Evolutionary conservation across 352 stramenopile genomes (phyloP).

Genomic region (Blastocystis sp.): DNA sequence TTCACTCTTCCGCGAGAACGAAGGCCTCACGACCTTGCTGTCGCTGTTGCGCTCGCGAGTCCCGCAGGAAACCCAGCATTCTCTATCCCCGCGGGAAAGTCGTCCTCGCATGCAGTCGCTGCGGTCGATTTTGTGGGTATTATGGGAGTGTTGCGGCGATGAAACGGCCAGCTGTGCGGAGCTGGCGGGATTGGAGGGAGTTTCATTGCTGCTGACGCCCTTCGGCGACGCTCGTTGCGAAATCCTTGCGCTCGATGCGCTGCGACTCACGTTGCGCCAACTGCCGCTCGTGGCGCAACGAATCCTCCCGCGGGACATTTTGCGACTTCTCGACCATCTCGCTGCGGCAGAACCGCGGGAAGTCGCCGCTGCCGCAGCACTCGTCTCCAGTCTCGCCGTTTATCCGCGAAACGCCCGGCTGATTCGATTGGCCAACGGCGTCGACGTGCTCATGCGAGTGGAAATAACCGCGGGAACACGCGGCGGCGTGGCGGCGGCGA

Average conservation of each 20-base stretch:
- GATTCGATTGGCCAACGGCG: background rate
- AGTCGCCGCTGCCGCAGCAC: background rate
- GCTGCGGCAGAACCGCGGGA: background rate
- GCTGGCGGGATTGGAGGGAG: background rate
- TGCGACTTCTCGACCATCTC: too few relatives aligned
- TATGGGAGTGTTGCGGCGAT: too few relatives aligned
- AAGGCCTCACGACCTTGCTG: constrained; percentile 35
- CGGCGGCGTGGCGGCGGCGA: background rate
- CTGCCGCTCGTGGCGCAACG: too few relatives aligned
- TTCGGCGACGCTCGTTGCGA: too few relatives aligned
- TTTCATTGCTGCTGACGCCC: constrained; percentile 1
- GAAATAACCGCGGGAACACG: background rate
- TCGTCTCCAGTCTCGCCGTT: background rate
- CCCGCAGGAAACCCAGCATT: background rate
- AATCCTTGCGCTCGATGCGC: too few relatives aligned
- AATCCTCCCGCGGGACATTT: too few relatives aligned
- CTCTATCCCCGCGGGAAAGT: background rate
- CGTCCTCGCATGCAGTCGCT: background rate
- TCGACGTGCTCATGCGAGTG: constrained; percentile 17
- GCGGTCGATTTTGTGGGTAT: too few relatives aligned
- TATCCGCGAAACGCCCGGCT: background rate
- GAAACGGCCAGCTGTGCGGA: background rate
- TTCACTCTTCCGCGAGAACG: constrained; percentile 33
- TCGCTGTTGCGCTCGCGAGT: background rate
- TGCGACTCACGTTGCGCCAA: too few relatives aligned